phyloP scores from a whole-genome alignment of 2,329 filamentous ascomycete species.

The Monilinia aucupariae region DNA sequence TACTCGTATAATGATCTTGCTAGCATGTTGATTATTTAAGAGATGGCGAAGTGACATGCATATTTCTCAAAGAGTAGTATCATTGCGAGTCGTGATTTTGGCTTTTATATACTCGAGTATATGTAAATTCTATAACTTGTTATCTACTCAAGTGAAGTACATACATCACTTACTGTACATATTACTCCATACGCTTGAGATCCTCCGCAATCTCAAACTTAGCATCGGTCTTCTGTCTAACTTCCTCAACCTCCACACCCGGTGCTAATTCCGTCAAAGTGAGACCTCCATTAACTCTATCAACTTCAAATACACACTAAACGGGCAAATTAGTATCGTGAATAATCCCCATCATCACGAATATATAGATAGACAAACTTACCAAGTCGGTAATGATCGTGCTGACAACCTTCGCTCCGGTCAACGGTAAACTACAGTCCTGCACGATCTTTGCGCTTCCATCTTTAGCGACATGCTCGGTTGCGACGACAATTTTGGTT shows the following conservation, averaged over 20 bases:
- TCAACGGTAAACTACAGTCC: conserved; percentile 57
- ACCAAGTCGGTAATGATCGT: conserved; percentile 70
- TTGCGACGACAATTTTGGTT: conserved; percentile 67
- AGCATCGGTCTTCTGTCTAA: conserved; percentile 65
- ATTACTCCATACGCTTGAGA: conserved; percentile 44
- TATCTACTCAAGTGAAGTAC: too few species aligned
- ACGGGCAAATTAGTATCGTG: background rate
- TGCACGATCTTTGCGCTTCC: conserved; percentile 63
- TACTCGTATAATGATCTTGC: too few species aligned
- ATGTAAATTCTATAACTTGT: too few species aligned
- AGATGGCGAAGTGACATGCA: too few species aligned
- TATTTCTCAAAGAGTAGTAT: too few species aligned
- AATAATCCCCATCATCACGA: background rate
- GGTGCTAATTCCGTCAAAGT: conserved; percentile 67
- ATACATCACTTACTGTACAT: too few species aligned
- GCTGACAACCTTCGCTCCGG: conserved; percentile 60
- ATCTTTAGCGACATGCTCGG: conserved; percentile 64
- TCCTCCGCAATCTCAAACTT: conserved; percentile 57
- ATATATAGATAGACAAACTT: conserved; percentile 32
- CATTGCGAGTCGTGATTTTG: too few species aligned
- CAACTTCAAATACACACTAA: conserved; percentile 65
- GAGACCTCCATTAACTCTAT: conserved; percentile 54
- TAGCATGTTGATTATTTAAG: too few species aligned
- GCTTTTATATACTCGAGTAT: too few species aligned
- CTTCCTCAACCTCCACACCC: conserved; percentile 61